These are phyloP conservation scores for Aspergillus niger DNA, from an alignment of 2,329 filamentous ascomycete genomes.

Conservation along the genomic window DNA sequence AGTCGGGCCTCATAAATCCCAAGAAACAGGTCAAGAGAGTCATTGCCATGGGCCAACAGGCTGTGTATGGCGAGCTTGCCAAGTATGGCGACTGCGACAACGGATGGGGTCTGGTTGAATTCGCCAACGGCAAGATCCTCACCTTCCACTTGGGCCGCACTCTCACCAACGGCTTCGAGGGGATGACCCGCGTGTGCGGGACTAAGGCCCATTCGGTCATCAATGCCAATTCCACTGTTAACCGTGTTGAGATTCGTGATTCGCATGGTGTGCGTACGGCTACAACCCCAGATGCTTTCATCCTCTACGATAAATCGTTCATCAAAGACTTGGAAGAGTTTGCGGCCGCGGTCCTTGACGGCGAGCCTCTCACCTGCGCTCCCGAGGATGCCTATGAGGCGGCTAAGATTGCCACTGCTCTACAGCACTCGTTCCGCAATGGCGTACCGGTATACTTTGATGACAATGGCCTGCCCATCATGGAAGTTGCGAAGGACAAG, in stretches of 20 bases:
- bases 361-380: conserved; percentile 1
- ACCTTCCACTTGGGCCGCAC: conserved; percentile 40
- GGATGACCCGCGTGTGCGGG: conserved; percentile 36
- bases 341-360: conserved; percentile 9
- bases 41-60: conserved; percentile 10
- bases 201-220: conserved; percentile 33
- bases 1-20: conserved; percentile 7
- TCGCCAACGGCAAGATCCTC: conserved; percentile 41
- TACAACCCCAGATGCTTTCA: conserved; percentile 9
- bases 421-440: conserved; percentile 12
- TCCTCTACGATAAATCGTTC: conserved; percentile 11
- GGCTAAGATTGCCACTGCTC: conserved; percentile 9
- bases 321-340: conserved; percentile 10
- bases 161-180: conserved; percentile 40
- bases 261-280: neutral
- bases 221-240: conserved; percentile 2
- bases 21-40: conserved; percentile 15
- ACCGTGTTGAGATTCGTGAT: conserved; percentile 10
- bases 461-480: conserved; percentile 10
- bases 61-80: conserved; percentile 11
- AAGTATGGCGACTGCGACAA: conserved; percentile 13
- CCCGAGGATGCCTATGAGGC: conserved; percentile 15
- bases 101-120: conserved; percentile 41
- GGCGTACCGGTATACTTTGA: conserved; percentile 15
- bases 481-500: neutral